Conservation (phyloP, 2,329 filamentous ascomycete species). For the Boeremia exigua region DNA sequence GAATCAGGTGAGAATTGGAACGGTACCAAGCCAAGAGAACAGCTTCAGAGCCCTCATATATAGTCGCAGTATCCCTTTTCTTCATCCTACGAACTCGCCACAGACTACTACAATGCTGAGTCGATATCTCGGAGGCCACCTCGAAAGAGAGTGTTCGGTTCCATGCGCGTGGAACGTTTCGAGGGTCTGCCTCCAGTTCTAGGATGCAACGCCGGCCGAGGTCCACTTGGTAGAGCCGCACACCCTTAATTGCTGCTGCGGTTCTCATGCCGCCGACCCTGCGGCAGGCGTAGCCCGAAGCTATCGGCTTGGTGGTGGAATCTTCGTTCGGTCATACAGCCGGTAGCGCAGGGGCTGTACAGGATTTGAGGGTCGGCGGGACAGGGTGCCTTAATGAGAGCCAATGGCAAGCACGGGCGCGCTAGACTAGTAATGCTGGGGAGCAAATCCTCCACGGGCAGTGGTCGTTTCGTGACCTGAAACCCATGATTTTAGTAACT, state of each 20-base stretch:
- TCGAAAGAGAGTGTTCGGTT: slow-evolving; percentile 6
- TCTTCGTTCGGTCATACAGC: slow-evolving; percentile 12
- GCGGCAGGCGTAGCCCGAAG: slow-evolving; percentile 8
- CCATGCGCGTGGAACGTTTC: slow-evolving; percentile 1
- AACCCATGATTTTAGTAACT: slow-evolving; percentile 3
- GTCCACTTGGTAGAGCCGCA: slow-evolving; percentile 10
- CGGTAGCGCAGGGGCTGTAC: slow-evolving; percentile 11
- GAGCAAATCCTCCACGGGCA: slow-evolving; percentile 14
- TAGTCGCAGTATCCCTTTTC: slow-evolving; percentile 11
- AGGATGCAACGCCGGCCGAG: slow-evolving; percentile 10
- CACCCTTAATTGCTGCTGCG: neutral
- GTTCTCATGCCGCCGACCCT: neutral
- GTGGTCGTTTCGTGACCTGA: slow-evolving; percentile 3
- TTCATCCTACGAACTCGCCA: slow-evolving; percentile 7
- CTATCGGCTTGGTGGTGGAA: slow-evolving; percentile 1
- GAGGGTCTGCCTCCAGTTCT: slow-evolving; percentile 16
- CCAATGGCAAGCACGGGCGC: neutral
- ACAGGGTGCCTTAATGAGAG: neutral
- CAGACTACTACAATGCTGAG: slow-evolving; percentile 7
- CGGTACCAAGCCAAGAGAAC: slow-evolving; percentile 2
- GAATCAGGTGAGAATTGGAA: slow-evolving; percentile 1
- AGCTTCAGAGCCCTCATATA: slow-evolving; percentile 10
- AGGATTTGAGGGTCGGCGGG: slow-evolving; percentile 1
- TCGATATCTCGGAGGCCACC: slow-evolving; percentile 11
- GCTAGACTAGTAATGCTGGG: slow-evolving; percentile 1